These are phyloP conservation scores for Trypanosoma platydactyli DNA, from an alignment of 208 protist species.

Conservation along the genomic window DNA sequence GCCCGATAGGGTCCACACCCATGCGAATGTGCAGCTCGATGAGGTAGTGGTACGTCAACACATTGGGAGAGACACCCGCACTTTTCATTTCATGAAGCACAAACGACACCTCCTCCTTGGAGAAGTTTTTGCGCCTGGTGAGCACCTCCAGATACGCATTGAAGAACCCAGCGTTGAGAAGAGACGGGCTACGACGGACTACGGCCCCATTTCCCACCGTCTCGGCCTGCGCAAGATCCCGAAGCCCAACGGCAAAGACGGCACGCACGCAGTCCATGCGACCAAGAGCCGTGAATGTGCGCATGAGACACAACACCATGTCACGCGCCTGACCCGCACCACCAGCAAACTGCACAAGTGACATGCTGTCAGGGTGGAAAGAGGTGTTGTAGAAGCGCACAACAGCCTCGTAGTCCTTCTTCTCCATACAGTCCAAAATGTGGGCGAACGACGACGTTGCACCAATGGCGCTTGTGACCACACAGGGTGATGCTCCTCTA, in stretches of 20 bases:
- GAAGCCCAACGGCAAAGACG: conserved; percentile 52
- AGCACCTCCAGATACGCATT: conserved; percentile 78
- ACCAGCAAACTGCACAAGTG: conserved; percentile 45
- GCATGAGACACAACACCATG: conserved; percentile 50
- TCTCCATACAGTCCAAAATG: conserved; percentile 28
- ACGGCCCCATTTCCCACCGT: not conserved
- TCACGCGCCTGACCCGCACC: conserved; percentile 48
- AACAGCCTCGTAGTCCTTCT: conserved; percentile 32
- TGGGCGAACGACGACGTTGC: conserved; percentile 1
- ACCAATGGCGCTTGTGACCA: not conserved
- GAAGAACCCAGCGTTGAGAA: conserved; percentile 53
- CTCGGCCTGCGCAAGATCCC: conserved; percentile 33
- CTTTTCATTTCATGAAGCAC: conserved; percentile 60
- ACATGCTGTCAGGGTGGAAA: conserved; percentile 32
- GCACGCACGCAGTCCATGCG: conserved; percentile 66
- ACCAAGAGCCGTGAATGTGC: conserved; percentile 62
- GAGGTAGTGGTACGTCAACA: conserved; percentile 82
- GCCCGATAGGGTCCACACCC: conserved; percentile 51
- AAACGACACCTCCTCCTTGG: conserved; percentile 55
- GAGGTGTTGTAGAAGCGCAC: conserved; percentile 35
- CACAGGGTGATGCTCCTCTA: not conserved
- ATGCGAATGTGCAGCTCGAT: conserved; percentile 80
- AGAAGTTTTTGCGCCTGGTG: conserved; percentile 60
- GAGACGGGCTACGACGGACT: not conserved
- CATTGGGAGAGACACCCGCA: conserved; percentile 37